Conservation (phyloP, 1,284 basidiomycete species). For the Microbotryum intermedium region DNA sequence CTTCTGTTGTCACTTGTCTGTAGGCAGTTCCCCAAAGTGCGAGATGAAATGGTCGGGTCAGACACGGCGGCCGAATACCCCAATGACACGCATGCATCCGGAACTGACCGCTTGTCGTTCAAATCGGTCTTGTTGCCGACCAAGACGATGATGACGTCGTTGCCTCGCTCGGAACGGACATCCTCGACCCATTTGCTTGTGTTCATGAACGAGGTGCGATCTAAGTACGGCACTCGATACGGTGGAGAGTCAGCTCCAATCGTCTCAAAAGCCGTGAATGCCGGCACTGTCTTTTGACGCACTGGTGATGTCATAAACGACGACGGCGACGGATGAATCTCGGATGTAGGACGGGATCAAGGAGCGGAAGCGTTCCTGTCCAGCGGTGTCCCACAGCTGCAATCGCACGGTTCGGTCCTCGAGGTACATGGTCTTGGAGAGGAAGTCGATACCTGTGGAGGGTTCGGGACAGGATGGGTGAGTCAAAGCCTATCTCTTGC, state of each 20-base stretch:
- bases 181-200: conserved; percentile 99
- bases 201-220: conserved; percentile 91
- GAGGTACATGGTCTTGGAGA: conserved; percentile 99
- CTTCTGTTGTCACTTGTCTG: conserved; percentile 97
- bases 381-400: conserved; percentile 98
- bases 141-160: conserved; percentile 96
- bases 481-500: not conserved
- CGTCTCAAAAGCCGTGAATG: not conserved
- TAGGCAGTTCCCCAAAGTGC: no score
- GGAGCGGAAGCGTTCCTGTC: conserved; percentile 94
- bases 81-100: not conserved
- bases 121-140: conserved; percentile 99
- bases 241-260: not conserved
- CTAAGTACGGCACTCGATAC: conserved; percentile 36
- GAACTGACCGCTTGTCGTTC: conserved; percentile 73
- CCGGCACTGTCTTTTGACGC: conserved; percentile 40
- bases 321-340: conserved; percentile 95
- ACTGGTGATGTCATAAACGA: conserved; percentile 99
- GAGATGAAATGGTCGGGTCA: not conserved
- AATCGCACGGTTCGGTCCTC: conserved; percentile 96
- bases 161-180: conserved; percentile 91
- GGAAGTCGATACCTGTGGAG: conserved; percentile 67
- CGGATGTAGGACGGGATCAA: conserved; percentile 98
- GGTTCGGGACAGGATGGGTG: not conserved
- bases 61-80: not conserved